Evolutionary conservation across 306 rosid genomes (phyloP).

Genomic region (Sphenostylis stenocarpa): DNA sequence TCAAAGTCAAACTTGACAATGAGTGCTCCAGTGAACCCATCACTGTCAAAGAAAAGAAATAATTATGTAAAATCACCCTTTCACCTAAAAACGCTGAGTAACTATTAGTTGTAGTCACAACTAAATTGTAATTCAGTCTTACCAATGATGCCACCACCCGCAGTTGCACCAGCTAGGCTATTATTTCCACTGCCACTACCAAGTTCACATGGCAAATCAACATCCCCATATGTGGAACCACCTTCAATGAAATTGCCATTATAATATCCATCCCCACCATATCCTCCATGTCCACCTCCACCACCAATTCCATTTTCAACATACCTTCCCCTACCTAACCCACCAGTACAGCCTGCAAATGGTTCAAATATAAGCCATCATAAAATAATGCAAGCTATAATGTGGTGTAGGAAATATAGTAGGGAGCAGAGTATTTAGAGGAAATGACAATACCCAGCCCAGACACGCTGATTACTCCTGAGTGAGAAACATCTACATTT

Average conservation of each 20-base stretch:
- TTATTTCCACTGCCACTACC: constrained; percentile 98
- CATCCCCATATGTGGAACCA: constrained; percentile 79
- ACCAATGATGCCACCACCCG: constrained; percentile 98
- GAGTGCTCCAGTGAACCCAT: constrained; percentile 95
- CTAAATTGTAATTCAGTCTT: constrained; percentile 40
- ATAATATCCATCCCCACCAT: constrained; percentile 93
- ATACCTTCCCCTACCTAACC: constrained; percentile 76
- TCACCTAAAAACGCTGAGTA: background rate
- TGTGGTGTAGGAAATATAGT: constrained; percentile 12
- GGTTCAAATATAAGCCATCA: constrained; percentile 35
- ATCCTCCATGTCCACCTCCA: constrained; percentile 97
- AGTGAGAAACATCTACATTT: constrained; percentile 51
- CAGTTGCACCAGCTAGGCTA: constrained; percentile 79
- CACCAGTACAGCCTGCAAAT: constrained; percentile 79
- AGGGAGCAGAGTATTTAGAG: constrained; percentile 21
- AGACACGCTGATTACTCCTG: constrained; percentile 79
- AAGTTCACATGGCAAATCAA: constrained; percentile 91
- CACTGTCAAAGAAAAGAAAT: constrained; percentile 54
- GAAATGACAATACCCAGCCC: constrained; percentile 70
- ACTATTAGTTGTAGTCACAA: background rate
- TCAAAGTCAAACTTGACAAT: constrained; percentile 65
- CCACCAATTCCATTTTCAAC: constrained; percentile 75
- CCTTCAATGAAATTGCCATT: constrained; percentile 79
- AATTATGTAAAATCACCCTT: constrained; percentile 4
- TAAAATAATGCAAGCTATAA: constrained; percentile 18